These are phyloP conservation scores for Podosphaera fusca DNA, from an alignment of 2,329 filamentous ascomycete genomes.

Conservation along the genomic window DNA sequence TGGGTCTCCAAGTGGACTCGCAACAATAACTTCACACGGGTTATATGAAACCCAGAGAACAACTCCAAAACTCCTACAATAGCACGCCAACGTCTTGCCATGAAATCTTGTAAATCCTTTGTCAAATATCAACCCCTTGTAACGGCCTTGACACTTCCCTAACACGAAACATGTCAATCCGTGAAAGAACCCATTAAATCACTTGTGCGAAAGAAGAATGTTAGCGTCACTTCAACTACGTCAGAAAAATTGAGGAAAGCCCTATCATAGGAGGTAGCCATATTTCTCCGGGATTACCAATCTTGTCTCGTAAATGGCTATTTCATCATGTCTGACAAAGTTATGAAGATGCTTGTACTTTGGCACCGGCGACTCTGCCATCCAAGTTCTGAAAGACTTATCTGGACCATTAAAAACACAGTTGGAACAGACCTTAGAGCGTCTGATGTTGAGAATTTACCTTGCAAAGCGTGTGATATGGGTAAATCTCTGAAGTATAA, in stretches of 20 bases:
- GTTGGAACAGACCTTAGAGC: background rate
- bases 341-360: background rate
- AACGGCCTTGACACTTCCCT: no score
- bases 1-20: no score
- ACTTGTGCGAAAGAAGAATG: background rate
- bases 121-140: no score
- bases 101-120: no score
- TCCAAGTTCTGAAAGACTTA: background rate
- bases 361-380: background rate
- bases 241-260: background rate
- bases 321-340: background rate
- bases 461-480: background rate
- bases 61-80: no score
- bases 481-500: background rate
- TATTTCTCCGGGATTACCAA: background rate
- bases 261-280: background rate
- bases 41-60: no score
- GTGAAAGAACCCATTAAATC: background rate
- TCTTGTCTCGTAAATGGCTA: background rate
- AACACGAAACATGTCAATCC: no score
- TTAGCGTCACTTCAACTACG: background rate
- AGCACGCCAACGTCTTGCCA: no score
- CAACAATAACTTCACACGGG: no score
- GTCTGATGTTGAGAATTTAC: background rate
- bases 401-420: background rate